Base-by-base conservation (phyloP, 2,329 filamentous ascomycete species). In the Colletotrichum endophyticum region DNA sequence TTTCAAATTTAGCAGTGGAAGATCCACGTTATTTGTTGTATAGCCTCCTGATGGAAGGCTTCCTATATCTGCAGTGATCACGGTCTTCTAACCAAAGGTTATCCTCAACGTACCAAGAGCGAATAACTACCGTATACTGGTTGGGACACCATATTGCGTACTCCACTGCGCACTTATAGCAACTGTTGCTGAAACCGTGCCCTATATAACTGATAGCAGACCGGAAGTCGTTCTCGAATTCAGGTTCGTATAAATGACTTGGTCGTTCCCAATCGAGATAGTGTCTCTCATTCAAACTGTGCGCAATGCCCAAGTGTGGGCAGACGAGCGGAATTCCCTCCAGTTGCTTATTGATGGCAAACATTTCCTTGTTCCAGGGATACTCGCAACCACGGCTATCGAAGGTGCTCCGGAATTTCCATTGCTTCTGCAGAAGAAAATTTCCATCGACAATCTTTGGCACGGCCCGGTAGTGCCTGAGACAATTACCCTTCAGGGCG, bases 191-290 rank as follows among this genome's bases (percentile, higher is more conserved):
- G n/a, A 22, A 49, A n/a, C n/a, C n/a, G 3, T 49, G 19, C 11
- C 44, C 44, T 2, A 49, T 22, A 22, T 0, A 1, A 3, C 3
- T 8, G 11, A 22, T 49, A 22, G 44, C 44, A 13, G n/a, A 49
- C 12, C 44, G 44, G 44, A 53, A 53, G 44, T 53, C 44, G n/a
- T 1, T 1, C 44, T 53, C 44, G 3, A 53, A 53, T 1, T 53
- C n/a, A 1, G 44, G 44, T 0, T 53, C 44, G 2, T 4, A 1
- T 22, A 53, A 22, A 3, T 53, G 0, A 0, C 3, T 5, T 25
- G 44, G 44, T 53, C 44, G 1, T 0, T 53, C 0, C 44, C 44
- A 53, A 3, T 53, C 44, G 12, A 53, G 1, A 53, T 22, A 13
- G 13, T 53, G 44, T 53, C 6, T 53, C n/a, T 53, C 44, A n/a